phyloP scores from a whole-genome alignment of 2,329 filamentous ascomycete genomes.

The Ophiostoma triangulosporum region DNA sequence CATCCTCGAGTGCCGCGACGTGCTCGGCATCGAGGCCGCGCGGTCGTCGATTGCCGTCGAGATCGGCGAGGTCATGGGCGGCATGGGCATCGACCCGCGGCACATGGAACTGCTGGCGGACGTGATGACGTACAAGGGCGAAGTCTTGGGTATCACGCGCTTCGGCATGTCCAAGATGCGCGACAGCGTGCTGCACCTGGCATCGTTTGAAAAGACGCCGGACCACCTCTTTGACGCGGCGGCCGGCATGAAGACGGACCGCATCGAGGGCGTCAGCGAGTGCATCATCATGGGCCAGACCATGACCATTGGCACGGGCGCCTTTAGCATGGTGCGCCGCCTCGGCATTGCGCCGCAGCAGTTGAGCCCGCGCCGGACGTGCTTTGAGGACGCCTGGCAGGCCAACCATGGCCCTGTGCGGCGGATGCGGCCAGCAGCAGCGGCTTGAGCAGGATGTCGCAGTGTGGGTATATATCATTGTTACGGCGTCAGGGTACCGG shows the following conservation, averaged over 20 bases:
- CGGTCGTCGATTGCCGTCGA: constrained; percentile 78
- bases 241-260: constrained; percentile 79
- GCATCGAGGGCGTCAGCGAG: constrained; percentile 86
- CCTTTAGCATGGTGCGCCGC: constrained; percentile 74
- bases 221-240: constrained; percentile 95
- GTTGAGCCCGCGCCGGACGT: constrained; percentile 43
- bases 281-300: constrained; percentile 98
- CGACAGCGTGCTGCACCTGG: constrained; percentile 83
- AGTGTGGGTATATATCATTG: too few species aligned
- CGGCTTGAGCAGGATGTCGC: background rate
- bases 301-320: constrained; percentile 80
- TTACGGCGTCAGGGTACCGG: too few species aligned
- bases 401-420: background rate
- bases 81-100: constrained; percentile 91
- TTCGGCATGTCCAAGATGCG: constrained; percentile 96
- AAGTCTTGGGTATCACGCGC: constrained; percentile 89
- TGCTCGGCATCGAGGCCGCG: constrained; percentile 91
- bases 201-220: constrained; percentile 94
- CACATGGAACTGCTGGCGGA: constrained; percentile 97
- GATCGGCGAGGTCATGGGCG: constrained; percentile 78
- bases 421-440: background rate
- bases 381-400: constrained; percentile 58
- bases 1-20: constrained; percentile 75
- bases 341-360: constrained; percentile 52
- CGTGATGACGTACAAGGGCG: constrained; percentile 98